Evolutionary conservation across 2,329 filamentous ascomycete genomes (phyloP), one percentile per base, ranked within the genome.

Genomic region (Pyrenophora tritici-repentis): DNA sequence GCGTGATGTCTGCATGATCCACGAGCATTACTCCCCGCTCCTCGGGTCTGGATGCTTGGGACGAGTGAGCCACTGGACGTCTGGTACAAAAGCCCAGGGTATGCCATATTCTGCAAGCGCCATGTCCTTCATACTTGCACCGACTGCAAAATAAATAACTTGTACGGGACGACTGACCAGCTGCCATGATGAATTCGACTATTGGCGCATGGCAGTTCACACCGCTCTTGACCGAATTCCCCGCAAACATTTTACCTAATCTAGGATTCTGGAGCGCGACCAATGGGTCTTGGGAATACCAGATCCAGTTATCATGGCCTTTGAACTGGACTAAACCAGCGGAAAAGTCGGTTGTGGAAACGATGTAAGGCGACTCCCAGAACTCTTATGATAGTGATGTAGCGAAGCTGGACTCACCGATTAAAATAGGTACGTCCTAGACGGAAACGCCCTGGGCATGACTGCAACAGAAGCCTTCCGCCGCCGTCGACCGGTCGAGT

Each of bases 221-320:
- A 16, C 66, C 69, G 12, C 56, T 70, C 9, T 36, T 62, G 20
- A 65, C 57, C 4, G 46, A 55, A 2, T 68, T 69, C 32, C 59
- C 65, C 6, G 45, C 55, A 7, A 62, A 49, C 41, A 50, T 71
- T 7, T 55, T 71, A 5, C 68, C 68, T 0, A 72, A 72, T 36
- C 20, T 65, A 7, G 61, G 50, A 3, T 70, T 61, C 44, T 71
- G 61, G 62, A 71, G 60, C 16, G 68, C 60, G 17, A 65, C 62
- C 16, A 69, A 71, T 53, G 68, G 67, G 22, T 66, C 68, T 4
- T 70, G 69, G 67, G 61, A 66, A 24, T 72, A 70, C 42, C 66
- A 72, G 22, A 59, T 72, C n/a, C 56, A 72, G 53, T 50, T 72
- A 13, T 49, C 66, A 32, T 72, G 63, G 59, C 69, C 68, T 12